These are phyloP conservation scores for Mucor racemosus DNA, from an alignment of 371 early-diverging fungal species.

Conservation along the genomic window DNA sequence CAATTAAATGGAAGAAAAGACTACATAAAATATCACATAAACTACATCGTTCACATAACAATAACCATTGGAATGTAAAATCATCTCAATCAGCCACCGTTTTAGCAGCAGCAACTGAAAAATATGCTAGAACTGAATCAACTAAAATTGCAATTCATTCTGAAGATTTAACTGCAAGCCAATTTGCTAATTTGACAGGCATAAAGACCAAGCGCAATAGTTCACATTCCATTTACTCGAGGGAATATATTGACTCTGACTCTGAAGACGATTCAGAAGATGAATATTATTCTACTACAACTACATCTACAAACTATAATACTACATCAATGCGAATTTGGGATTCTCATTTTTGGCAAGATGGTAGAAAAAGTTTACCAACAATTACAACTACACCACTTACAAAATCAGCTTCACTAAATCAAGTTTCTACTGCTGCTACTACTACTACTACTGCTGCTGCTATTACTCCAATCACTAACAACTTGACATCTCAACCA, in stretches of 20 bases:
- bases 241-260: background rate
- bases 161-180: conserved; percentile 35
- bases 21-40: conserved; percentile 19
- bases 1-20: conserved; percentile 26
- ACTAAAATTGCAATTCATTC: conserved; percentile 19
- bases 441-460: no score
- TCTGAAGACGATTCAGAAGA: conserved; percentile 9
- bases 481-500: conserved; percentile 8
- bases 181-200: conserved; percentile 33
- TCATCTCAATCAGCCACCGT: conserved; percentile 24
- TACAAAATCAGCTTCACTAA: background rate
- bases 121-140: conserved; percentile 19
- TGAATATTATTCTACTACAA: conserved; percentile 1
- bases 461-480: background rate
- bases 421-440: background rate
- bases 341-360: conserved; percentile 36
- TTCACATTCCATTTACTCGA: background rate
- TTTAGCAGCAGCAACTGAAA: conserved; percentile 35
- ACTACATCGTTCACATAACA: conserved; percentile 13
- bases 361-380: conserved; percentile 7
- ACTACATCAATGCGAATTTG: conserved; percentile 19
- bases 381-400: background rate
- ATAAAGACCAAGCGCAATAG: conserved; percentile 20
- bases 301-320: background rate
- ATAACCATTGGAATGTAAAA: conserved; percentile 20